A percentile compares a stretch with the other conserved stretches of the same genome.
Conservation (phyloP, 805 yeast genomes). For the Torulaspora gathmanii region DNA sequence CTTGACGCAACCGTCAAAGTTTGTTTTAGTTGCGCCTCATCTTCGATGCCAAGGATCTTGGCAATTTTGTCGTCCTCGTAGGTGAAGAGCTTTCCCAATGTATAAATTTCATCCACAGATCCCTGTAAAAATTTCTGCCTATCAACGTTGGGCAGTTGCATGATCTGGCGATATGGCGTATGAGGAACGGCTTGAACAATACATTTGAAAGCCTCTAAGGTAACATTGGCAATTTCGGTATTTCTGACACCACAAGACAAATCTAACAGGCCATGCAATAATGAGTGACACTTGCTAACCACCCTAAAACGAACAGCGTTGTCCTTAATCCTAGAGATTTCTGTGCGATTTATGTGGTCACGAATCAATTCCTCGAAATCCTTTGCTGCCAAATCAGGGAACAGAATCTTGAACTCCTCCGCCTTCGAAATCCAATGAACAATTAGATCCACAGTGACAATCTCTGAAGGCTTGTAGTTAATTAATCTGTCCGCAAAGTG, state of each 20-base stretch:
- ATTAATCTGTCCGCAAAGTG: constrained; percentile 64
- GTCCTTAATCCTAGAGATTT: constrained; percentile 36
- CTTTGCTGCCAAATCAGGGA: constrained; percentile 40
- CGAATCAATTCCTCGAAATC: constrained; percentile 50
- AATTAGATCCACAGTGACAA: constrained; percentile 53
- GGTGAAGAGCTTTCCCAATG: constrained; percentile 66
- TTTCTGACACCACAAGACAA: constrained; percentile 77
- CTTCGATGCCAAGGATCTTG: constrained; percentile 51
- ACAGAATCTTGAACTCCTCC: constrained; percentile 54
- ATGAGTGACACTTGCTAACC: constrained; percentile 57
- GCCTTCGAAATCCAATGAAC: constrained; percentile 57
- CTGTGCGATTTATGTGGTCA: constrained; percentile 55
- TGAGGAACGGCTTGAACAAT: constrained; percentile 69
- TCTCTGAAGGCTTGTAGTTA: constrained; percentile 66
- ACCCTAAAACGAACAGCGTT: constrained; percentile 45
- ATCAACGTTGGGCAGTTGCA: constrained; percentile 77
- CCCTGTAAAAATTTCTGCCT: constrained; percentile 38
- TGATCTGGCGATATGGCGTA: constrained; percentile 54
- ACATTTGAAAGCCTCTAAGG: constrained; percentile 63
- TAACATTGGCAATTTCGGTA: constrained; percentile 54
- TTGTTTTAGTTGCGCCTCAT: constrained; percentile 41
- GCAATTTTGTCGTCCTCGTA: constrained; percentile 52
- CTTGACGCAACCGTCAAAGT: constrained; percentile 54
- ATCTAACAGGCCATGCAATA: constrained; percentile 68
- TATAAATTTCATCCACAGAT: constrained; percentile 40